Conservation (phyloP, 2,329 filamentous ascomycete genomes). For the Penicillium verrucosum region DNA sequence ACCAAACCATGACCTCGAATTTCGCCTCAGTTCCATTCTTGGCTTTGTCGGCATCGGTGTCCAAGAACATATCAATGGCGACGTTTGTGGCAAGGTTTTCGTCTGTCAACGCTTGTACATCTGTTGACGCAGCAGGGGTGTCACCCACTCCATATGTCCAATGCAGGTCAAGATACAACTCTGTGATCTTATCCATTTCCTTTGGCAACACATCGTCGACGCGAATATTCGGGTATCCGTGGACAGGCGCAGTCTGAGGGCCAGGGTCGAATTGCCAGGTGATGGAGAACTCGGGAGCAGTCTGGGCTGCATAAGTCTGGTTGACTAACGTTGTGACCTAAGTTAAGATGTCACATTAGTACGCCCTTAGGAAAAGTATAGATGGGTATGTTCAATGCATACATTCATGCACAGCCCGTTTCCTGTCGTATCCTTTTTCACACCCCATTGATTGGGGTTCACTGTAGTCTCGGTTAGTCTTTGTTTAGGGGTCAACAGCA, state of each 20-base stretch:
- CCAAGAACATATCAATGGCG: constrained; percentile 59
- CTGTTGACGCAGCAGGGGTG: constrained; percentile 34
- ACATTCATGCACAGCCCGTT: constrained; percentile 55
- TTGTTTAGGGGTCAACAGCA: background rate
- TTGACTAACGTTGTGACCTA: constrained; percentile 53
- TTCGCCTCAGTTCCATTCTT: constrained; percentile 37
- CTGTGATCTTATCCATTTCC: constrained; percentile 38
- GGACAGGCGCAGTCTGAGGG: constrained; percentile 47
- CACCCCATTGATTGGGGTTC: constrained; percentile 57
- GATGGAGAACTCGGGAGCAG: constrained; percentile 51
- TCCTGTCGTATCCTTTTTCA: constrained; percentile 31
- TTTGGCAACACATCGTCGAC: constrained; percentile 48
- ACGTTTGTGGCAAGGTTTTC: constrained; percentile 54
- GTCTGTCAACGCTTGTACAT: constrained; percentile 33
- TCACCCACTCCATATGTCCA: constrained; percentile 54
- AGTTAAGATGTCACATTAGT: background rate
- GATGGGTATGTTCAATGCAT: constrained; percentile 27
- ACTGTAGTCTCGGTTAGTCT: constrained; percentile 35
- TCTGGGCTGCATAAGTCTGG: constrained; percentile 48
- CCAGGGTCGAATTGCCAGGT: constrained; percentile 53
- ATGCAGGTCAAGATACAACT: constrained; percentile 46
- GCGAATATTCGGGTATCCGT: constrained; percentile 55
- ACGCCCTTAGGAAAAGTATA: background rate
- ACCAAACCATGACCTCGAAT: constrained; percentile 59
- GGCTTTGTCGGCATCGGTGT: constrained; percentile 43